Percentiles rank a stretch among this genome's conserved stretches.
phyloP scores from a whole-genome alignment of 2,329 filamentous ascomycete species.

The Xylaria sp. region DNA sequence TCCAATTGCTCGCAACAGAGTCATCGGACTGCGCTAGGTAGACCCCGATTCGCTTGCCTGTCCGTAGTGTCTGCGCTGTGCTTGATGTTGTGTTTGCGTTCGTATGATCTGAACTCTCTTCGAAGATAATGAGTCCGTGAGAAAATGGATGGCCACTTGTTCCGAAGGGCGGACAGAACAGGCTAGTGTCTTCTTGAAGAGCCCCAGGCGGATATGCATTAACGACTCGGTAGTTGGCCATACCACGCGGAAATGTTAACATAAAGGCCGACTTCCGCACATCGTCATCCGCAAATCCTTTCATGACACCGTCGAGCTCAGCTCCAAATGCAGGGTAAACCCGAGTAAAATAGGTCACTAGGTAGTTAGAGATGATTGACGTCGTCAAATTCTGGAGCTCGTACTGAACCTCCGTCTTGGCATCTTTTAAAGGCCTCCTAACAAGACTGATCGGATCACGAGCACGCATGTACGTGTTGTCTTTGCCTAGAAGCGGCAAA shows the following conservation, averaged over 20 bases:
- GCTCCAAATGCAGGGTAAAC: slow-evolving; percentile 21
- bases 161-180: slow-evolving; percentile 17
- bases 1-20: slow-evolving; percentile 15
- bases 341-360: slow-evolving; percentile 25
- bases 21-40: slow-evolving; percentile 27
- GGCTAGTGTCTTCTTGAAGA: slow-evolving; percentile 20
- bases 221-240: slow-evolving; percentile 13
- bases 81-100: background rate
- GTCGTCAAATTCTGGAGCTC: slow-evolving; percentile 20
- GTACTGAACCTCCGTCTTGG: slow-evolving; percentile 16
- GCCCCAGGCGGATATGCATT: slow-evolving; percentile 14
- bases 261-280: slow-evolving; percentile 22
- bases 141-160: slow-evolving; percentile 2
- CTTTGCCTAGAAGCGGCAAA: slow-evolving; percentile 23
- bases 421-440: slow-evolving; percentile 11
- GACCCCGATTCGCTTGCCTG: slow-evolving; percentile 12
- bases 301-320: slow-evolving; percentile 22
- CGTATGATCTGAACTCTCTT: background rate
- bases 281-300: slow-evolving; percentile 23
- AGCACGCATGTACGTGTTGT: slow-evolving; percentile 28
- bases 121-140: slow-evolving; percentile 24
- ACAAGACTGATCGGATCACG: slow-evolving; percentile 21
- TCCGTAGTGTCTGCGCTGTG: background rate
- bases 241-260: slow-evolving; percentile 23
- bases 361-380: slow-evolving; percentile 6